A percentile compares a stretch with the other conserved stretches of the same genome.
Conservation (phyloP, 2,329 filamentous ascomycete genomes). For the Blastomyces parvus region DNA sequence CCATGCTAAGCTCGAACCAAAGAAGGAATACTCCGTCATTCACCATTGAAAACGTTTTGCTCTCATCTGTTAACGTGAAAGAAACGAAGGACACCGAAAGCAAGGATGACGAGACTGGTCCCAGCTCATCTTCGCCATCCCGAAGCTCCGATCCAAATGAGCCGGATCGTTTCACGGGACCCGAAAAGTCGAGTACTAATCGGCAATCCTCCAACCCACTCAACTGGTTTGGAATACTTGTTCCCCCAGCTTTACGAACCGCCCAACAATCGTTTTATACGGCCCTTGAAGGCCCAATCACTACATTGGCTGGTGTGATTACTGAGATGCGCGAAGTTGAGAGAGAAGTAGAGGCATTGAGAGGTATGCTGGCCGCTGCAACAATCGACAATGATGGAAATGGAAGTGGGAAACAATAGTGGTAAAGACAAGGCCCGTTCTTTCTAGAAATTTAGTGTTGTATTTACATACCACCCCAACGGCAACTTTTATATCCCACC, state of each 20-base stretch:
- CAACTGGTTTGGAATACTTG: slow-evolving; percentile 42
- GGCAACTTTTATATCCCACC: background rate
- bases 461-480: background rate
- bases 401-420: background rate
- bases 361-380: slow-evolving; percentile 9
- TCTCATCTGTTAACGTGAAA: background rate
- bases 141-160: background rate
- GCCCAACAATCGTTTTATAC: slow-evolving; percentile 37
- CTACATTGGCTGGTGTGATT: slow-evolving; percentile 29
- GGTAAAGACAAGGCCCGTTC: background rate
- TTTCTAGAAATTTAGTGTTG: background rate
- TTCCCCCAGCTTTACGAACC: slow-evolving; percentile 35
- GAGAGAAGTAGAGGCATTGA: slow-evolving; percentile 27
- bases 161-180: too few species aligned
- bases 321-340: slow-evolving; percentile 36
- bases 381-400: background rate
- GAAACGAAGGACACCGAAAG: background rate
- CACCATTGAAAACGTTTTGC: background rate
- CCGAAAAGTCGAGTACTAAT: background rate
- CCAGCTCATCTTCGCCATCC: background rate
- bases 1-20: background rate
- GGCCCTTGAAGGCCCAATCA: slow-evolving; percentile 30
- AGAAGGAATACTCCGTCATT: background rate
- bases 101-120: background rate
- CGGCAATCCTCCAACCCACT: slow-evolving; percentile 33